Evolutionary conservation across 345 rosid genomes (phyloP).

Genomic region (Hirschfeldia incana): DNA sequence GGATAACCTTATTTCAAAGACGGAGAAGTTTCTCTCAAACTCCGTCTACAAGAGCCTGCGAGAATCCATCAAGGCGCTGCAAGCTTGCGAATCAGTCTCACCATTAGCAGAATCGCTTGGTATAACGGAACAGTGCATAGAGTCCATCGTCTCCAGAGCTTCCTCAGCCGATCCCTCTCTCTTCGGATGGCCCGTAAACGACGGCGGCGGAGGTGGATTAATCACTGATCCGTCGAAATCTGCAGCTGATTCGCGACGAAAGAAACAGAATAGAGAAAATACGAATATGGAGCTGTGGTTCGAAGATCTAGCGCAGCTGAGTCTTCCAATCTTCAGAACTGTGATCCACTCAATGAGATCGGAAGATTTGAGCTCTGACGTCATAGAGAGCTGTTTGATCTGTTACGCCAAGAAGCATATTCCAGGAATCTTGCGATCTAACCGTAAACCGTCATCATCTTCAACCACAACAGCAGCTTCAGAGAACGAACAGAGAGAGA

Average conservation of each 20-base stretch:
- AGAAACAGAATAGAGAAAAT: slow-evolving; percentile 47
- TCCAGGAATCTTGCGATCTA: slow-evolving; percentile 74
- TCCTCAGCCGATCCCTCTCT: slow-evolving; percentile 67
- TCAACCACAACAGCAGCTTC: slow-evolving; percentile 37
- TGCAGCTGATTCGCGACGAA: slow-evolving; percentile 51
- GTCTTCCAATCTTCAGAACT: slow-evolving; percentile 53
- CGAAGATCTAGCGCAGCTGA: slow-evolving; percentile 66
- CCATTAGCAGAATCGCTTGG: slow-evolving; percentile 57
- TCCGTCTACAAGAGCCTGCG: slow-evolving; percentile 66
- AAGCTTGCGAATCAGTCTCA: slow-evolving; percentile 69
- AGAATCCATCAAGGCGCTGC: slow-evolving; percentile 73
- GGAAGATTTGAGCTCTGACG: slow-evolving; percentile 56
- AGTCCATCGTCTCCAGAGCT: slow-evolving; percentile 62
- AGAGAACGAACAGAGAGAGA: slow-evolving; percentile 77
- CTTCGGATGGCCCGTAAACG: slow-evolving; percentile 93
- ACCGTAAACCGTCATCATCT: slow-evolving; percentile 43
- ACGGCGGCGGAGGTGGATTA: background rate
- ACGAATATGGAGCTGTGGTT: slow-evolving; percentile 58
- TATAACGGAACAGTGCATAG: slow-evolving; percentile 65
- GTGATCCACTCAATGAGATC: slow-evolving; percentile 65
- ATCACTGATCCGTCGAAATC: slow-evolving; percentile 40
- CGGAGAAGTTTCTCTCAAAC: slow-evolving; percentile 68
- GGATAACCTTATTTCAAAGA: slow-evolving; percentile 69
- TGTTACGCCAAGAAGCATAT: slow-evolving; percentile 74
- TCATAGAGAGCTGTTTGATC: slow-evolving; percentile 79